These are phyloP conservation scores for Paecilomyces sp. DNA, from an alignment of 2,329 filamentous ascomycete species.

Conservation along the genomic window DNA sequence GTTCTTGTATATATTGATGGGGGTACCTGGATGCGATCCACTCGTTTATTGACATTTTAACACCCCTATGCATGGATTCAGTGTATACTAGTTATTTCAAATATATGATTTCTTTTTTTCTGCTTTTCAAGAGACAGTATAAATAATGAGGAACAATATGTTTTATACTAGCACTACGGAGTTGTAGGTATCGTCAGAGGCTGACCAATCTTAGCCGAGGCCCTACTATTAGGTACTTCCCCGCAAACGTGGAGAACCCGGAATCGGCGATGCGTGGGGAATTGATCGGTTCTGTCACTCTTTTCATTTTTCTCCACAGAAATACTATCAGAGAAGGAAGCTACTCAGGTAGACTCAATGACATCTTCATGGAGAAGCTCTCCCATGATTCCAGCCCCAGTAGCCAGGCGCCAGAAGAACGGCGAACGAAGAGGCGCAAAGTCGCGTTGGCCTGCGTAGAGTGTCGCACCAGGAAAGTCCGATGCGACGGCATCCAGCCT, in stretches of 20 bases:
- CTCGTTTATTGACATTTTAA: not conserved
- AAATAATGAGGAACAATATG: too few relatives aligned
- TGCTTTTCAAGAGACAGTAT: not conserved
- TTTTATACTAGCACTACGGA: too few relatives aligned
- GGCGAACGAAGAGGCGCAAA: constrained; percentile 32
- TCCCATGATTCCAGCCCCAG: not conserved
- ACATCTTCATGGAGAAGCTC: not conserved
- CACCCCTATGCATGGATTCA: not conserved
- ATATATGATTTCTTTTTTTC: not conserved
- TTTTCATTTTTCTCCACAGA: not conserved
- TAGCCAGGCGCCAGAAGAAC: not conserved
- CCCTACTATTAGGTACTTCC: not conserved
- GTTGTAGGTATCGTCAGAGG: too few relatives aligned
- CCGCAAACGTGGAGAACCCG: not conserved
- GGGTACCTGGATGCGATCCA: not conserved
- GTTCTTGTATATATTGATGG: not conserved
- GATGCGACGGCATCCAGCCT: constrained; percentile 32
- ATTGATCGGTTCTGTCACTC: too few relatives aligned
- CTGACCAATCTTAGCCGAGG: not conserved
- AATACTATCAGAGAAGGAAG: not conserved
- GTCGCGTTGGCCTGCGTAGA: constrained; percentile 39
- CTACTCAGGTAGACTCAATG: not conserved
- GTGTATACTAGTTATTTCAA: not conserved
- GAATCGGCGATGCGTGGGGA: not conserved
- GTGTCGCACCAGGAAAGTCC: constrained; percentile 36